Evolutionary conservation across 1,284 basidiomycete genomes (phyloP).

Genomic region (Exobasidium rhododendri): DNA sequence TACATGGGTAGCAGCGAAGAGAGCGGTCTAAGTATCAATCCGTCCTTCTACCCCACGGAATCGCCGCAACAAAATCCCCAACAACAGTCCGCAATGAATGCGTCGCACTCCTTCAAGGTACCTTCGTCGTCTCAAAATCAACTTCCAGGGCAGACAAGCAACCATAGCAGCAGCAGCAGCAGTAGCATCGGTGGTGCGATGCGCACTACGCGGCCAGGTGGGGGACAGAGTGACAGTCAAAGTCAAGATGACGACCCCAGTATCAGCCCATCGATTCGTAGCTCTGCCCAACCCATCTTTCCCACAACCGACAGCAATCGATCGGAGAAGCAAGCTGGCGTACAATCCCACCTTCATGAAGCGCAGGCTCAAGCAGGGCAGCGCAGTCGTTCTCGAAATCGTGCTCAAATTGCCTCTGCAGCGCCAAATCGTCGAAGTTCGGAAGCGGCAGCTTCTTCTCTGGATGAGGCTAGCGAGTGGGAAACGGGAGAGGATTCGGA

Average conservation of each 20-base stretch:
- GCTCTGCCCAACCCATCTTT: constrained; percentile 33
- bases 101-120: neutral
- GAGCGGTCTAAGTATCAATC: constrained; percentile 33
- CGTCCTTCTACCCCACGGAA: neutral
- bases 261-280: constrained; percentile 40
- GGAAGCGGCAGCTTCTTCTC: neutral
- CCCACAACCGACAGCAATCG: neutral
- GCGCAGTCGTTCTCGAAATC: constrained; percentile 4
- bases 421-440: neutral
- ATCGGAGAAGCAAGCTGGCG: neutral
- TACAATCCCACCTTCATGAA: neutral
- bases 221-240: constrained; percentile 17
- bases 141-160: neutral
- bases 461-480: constrained; percentile 18
- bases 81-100: neutral
- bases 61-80: constrained; percentile 1
- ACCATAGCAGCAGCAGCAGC: neutral
- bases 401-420: neutral
- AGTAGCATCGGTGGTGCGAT: neutral
- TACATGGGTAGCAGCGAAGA: constrained; percentile 50
- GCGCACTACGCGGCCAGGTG: constrained; percentile 12
- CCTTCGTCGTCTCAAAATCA: neutral
- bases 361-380: neutral
- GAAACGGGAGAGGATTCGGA: constrained; percentile 27
- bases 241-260: constrained; percentile 22